Evolutionary conservation across 257 asterid species (phyloP).

Genomic region (Solanum sejunctum): DNA sequence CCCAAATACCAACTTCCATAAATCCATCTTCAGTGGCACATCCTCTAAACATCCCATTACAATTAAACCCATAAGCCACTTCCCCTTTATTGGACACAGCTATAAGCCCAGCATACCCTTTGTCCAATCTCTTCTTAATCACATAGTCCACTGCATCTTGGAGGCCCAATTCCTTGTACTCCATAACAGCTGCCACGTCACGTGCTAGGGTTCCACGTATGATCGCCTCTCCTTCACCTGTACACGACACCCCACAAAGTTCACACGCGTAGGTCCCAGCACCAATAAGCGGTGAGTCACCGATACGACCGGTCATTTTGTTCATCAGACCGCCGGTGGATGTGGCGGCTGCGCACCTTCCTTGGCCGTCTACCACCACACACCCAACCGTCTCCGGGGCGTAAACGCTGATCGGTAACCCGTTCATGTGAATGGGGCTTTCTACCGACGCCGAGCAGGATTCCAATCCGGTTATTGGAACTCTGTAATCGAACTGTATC

Average conservation of each 20-base stretch:
- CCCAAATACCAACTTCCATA: slow-evolving; percentile 92
- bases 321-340: slow-evolving; percentile 97
- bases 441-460: slow-evolving; percentile 42
- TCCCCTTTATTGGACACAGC: slow-evolving; percentile 83
- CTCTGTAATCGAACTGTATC: slow-evolving; percentile 65
- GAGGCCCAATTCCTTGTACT: slow-evolving; percentile 63
- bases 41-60: slow-evolving; percentile 77
- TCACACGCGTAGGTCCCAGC: slow-evolving; percentile 82
- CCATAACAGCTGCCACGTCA: slow-evolving; percentile 94
- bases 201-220: slow-evolving; percentile 92
- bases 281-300: slow-evolving; percentile 90
- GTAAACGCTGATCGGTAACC: slow-evolving; percentile 70
- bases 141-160: slow-evolving; percentile 83
- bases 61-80: slow-evolving; percentile 78
- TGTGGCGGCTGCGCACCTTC: slow-evolving; percentile 91
- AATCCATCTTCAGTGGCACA: slow-evolving; percentile 82
- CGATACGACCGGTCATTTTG: slow-evolving; percentile 78
- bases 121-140: slow-evolving; percentile 51
- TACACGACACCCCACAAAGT: slow-evolving; percentile 81
- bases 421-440: slow-evolving; percentile 64
- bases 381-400: slow-evolving; percentile 96
- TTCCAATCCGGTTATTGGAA: slow-evolving; percentile 39
- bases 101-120: slow-evolving; percentile 76
- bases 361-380: slow-evolving; percentile 75
- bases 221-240: slow-evolving; percentile 97